A percentile compares a stretch with the other conserved stretches of the same genome.
Conservation (phyloP, 1,284 basidiomycete species). For the Sparassis latifolia region DNA sequence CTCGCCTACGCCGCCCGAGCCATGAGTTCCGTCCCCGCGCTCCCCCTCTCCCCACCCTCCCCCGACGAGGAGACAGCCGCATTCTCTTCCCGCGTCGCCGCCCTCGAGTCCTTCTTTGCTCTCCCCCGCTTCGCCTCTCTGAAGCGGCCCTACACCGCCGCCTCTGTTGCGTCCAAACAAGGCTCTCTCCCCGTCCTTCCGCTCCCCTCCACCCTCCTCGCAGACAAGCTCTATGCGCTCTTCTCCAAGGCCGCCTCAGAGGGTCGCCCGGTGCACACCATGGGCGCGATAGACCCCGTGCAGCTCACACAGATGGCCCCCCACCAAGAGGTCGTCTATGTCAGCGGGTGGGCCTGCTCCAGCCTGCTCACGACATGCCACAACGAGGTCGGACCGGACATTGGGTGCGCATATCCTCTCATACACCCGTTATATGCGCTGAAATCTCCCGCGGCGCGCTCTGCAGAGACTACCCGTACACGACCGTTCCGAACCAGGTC, state of each 20-base stretch:
- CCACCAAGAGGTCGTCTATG: slow-evolving; percentile 91
- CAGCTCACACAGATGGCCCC: slow-evolving; percentile 98
- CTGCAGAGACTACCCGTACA: slow-evolving; percentile 84
- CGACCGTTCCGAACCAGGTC: slow-evolving; percentile 90
- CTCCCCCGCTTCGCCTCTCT: slow-evolving; percentile 70
- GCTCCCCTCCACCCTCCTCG: slow-evolving; percentile 69
- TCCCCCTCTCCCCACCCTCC: slow-evolving; percentile 63
- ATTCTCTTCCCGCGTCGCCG: slow-evolving; percentile 57
- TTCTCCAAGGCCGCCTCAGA: slow-evolving; percentile 61
- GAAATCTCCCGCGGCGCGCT: background rate
- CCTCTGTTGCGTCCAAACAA: slow-evolving; percentile 81
- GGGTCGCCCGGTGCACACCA: slow-evolving; percentile 72
- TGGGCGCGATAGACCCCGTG: slow-evolving; percentile 87
- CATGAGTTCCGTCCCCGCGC: slow-evolving; percentile 18
- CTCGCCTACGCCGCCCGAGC: slow-evolving; percentile 13
- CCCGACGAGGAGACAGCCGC: slow-evolving; percentile 57
- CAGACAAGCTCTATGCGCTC: slow-evolving; percentile 76
- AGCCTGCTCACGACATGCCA: slow-evolving; percentile 86
- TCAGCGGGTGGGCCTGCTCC: slow-evolving; percentile 90
- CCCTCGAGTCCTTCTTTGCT: slow-evolving; percentile 70
- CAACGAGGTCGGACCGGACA: slow-evolving; percentile 97
- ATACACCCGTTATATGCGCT: background rate
- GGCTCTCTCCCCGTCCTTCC: slow-evolving; percentile 79
- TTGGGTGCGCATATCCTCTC: slow-evolving; percentile 57
- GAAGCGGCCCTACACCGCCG: slow-evolving; percentile 75